A percentile compares a stretch with the other conserved stretches of the same genome.
Conservation (phyloP, 345 rosid species). For the Syzygium oleosum region DNA sequence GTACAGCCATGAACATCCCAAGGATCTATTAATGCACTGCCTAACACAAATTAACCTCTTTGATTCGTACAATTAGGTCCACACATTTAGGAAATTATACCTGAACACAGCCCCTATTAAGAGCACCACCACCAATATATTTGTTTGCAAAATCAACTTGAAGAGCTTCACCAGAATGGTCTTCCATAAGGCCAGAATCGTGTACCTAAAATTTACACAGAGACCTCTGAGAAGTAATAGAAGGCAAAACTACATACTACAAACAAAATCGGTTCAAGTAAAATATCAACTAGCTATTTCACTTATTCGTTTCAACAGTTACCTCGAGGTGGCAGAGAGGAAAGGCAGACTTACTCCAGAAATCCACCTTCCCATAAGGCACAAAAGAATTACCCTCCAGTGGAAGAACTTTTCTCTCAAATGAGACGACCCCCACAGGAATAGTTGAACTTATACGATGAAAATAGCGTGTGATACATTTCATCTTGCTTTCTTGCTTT, state of each 20-base stretch:
- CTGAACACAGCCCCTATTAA: conserved; percentile 84
- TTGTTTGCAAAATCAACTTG: conserved; percentile 92
- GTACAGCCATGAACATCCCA: not conserved
- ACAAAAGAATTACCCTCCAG: conserved; percentile 16
- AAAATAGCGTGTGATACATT: conserved; percentile 74
- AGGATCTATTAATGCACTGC: not conserved
- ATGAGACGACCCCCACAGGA: conserved; percentile 68
- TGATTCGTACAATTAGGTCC: not conserved
- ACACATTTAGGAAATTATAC: conserved; percentile 13
- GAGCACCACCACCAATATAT: conserved; percentile 91
- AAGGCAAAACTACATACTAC: not conserved
- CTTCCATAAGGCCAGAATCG: conserved; percentile 64
- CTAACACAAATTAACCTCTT: not conserved
- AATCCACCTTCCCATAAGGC: conserved; percentile 42
- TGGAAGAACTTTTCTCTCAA: conserved; percentile 79
- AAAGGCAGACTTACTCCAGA: conserved; percentile 58
- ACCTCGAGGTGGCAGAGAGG: conserved; percentile 79
- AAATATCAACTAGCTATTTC: not conserved
- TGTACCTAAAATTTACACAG: conserved; percentile 28
- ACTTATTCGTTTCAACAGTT: not conserved
- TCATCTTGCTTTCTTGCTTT: conserved; percentile 67
- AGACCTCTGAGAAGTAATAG: not conserved
- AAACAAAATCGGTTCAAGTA: not conserved
- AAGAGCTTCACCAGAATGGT: conserved; percentile 49
- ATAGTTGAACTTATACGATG: conserved; percentile 49